Evolutionary conservation across 2,329 filamentous ascomycete species (phyloP).

Genomic region (Tolypocladium ophioglossoides): DNA sequence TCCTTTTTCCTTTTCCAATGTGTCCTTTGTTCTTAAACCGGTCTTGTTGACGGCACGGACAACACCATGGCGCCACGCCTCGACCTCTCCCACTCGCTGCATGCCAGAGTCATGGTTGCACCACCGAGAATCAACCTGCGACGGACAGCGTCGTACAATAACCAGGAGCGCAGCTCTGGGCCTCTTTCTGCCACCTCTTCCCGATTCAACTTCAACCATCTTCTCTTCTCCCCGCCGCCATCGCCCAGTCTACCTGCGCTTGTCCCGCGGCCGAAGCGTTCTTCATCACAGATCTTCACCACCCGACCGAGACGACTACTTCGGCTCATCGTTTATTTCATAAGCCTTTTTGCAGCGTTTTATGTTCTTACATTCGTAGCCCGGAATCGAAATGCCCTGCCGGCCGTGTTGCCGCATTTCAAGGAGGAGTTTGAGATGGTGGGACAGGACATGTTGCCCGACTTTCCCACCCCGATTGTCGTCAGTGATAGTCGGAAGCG

Average conservation of each 20-base stretch:
- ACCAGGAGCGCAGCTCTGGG: constrained; percentile 32
- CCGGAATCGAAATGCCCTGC: constrained; percentile 15
- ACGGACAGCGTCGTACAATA: constrained; percentile 45
- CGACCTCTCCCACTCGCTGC: constrained; percentile 31
- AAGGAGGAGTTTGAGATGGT: constrained; percentile 52
- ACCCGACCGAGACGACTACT: constrained; percentile 47
- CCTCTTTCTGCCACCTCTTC: constrained; percentile 51
- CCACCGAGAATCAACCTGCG: constrained; percentile 49
- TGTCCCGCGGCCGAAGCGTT: constrained; percentile 54
- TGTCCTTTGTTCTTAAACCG: background rate
- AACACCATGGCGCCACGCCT: constrained; percentile 34
- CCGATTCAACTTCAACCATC: constrained; percentile 55
- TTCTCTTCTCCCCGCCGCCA: constrained; percentile 56
- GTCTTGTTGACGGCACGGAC: background rate
- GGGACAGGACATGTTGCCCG: constrained; percentile 53
- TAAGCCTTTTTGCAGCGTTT: constrained; percentile 36
- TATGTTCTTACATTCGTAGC: constrained; percentile 31
- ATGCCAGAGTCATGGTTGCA: constrained; percentile 40
- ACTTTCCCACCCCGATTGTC: constrained; percentile 62
- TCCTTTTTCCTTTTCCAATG: background rate
- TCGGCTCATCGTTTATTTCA: constrained; percentile 43
- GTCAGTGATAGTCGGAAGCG: constrained; percentile 54
- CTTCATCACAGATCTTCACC: constrained; percentile 32
- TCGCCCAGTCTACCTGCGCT: constrained; percentile 62
- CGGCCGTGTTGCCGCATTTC: constrained; percentile 32